phyloP scores from a whole-genome alignment of 352 stramenopile species.

The Globisporangium barbulae region DNA sequence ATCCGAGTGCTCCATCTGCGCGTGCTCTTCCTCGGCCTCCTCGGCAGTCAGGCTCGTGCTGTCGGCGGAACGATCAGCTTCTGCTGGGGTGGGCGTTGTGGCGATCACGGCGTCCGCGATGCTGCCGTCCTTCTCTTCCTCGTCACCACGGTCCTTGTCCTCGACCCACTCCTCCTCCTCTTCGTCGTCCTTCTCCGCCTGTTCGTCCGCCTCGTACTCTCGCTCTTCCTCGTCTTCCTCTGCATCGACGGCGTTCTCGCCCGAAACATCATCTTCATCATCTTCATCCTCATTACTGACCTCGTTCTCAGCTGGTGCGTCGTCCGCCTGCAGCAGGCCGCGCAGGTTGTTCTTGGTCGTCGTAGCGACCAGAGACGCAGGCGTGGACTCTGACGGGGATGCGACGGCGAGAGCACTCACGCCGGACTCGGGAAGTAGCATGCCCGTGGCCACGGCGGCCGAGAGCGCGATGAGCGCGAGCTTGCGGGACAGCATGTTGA shows the following conservation, averaged over 20 bases:
- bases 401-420: neutral
- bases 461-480: slow-evolving; percentile 11
- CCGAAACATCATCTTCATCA: neutral
- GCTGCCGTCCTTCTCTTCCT: neutral
- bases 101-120: neutral
- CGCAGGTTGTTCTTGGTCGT: slow-evolving; percentile 1
- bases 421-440: slow-evolving; percentile 2
- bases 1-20: neutral
- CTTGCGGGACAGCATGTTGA: slow-evolving; percentile 11
- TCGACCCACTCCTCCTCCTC: neutral
- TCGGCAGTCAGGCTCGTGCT: slow-evolving; percentile 1
- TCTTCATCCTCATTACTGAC: neutral
- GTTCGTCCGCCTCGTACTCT: neutral
- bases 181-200: slow-evolving; percentile 5
- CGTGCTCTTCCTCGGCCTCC: slow-evolving; percentile 4
- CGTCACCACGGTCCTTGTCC: neutral
- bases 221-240: slow-evolving; percentile 2
- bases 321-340: slow-evolving; percentile 9
- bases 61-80: neutral
- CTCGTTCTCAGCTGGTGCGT: neutral
- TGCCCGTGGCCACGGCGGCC: slow-evolving; percentile 7
- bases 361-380: neutral
- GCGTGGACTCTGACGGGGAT: neutral
- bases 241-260: neutral
- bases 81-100: no score